Conservation (phyloP, 371 early-diverging fungal species). For the Blakeslea trispora region DNA sequence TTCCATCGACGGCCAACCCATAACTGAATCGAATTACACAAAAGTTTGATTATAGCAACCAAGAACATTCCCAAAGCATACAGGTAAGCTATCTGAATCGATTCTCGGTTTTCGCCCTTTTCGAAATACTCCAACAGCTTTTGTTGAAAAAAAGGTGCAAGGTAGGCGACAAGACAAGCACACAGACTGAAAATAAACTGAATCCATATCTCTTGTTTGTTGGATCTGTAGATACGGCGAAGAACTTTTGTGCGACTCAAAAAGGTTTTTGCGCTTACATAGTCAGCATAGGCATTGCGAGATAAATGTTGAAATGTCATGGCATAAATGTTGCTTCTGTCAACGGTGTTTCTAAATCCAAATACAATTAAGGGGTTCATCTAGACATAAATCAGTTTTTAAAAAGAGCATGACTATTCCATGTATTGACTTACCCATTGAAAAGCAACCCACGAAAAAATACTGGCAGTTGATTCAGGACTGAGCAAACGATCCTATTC, state of each 20-base stretch:
- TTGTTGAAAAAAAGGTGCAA: conserved; percentile 50
- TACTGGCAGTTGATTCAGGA: conserved; percentile 42
- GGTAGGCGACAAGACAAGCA: conserved; percentile 32
- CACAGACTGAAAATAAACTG: conserved; percentile 42
- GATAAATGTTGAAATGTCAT: conserved; percentile 38
- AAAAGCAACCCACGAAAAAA: conserved; percentile 39
- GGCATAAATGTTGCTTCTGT: conserved; percentile 31
- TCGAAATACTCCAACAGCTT: conserved; percentile 46
- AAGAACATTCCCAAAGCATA: conserved; percentile 51
- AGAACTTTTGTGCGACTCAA: conserved; percentile 14
- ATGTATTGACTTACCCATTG: conserved; percentile 34
- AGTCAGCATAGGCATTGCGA: conserved; percentile 29
- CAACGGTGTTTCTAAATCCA: conserved; percentile 29
- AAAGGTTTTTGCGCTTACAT: conserved; percentile 7
- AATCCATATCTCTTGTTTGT: conserved; percentile 25
- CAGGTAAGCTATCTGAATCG: conserved; percentile 42
- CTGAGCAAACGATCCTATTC: conserved; percentile 27
- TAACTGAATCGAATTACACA: conserved; percentile 45
- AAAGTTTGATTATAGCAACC: conserved; percentile 36
- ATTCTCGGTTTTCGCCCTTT: conserved; percentile 16
- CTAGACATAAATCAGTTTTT: conserved; percentile 12
- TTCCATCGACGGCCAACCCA: conserved; percentile 55
- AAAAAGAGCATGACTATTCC: neutral
- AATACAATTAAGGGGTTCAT: conserved; percentile 35
- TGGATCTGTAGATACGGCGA: conserved; percentile 29